These are phyloP conservation scores for Cyberlindnera samutprakarnensis DNA, from an alignment of 805 yeast species.

Conservation along the genomic window DNA sequence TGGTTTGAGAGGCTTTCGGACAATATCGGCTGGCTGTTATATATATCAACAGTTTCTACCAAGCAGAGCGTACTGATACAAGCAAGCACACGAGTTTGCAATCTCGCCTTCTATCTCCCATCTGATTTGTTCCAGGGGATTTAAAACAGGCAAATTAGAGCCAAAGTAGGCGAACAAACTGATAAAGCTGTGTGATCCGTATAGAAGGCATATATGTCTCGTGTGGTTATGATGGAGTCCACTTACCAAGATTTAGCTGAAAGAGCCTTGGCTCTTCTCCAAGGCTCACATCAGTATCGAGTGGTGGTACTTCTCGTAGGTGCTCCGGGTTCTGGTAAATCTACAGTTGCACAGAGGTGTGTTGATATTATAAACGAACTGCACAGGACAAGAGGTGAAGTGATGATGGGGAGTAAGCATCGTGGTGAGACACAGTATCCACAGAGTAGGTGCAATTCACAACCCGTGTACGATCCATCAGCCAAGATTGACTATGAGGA, in stretches of 20 bases:
- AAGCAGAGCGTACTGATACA: too few relatives aligned
- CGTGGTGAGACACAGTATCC: neutral
- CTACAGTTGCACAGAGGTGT: slow-evolving; percentile 51
- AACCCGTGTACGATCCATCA: slow-evolving; percentile 7
- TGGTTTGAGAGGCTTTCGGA: too few relatives aligned
- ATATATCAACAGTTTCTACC: too few relatives aligned
- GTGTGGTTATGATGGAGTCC: slow-evolving; percentile 21
- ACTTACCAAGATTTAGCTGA: slow-evolving; percentile 25
- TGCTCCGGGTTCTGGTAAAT: slow-evolving; percentile 81
- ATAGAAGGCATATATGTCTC: slow-evolving; percentile 4
- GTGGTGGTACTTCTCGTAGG: slow-evolving; percentile 60
- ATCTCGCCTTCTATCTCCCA: too few relatives aligned
- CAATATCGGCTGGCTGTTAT: too few relatives aligned
- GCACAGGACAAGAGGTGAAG: slow-evolving; percentile 14
- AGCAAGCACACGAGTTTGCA: too few relatives aligned
- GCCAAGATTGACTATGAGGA: slow-evolving; percentile 12
- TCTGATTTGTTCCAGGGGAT: too few relatives aligned
- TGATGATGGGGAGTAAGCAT: slow-evolving; percentile 2
- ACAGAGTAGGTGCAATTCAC: slow-evolving; percentile 2
- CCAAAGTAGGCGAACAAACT: too few relatives aligned
- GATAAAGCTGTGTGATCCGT: too few relatives aligned
- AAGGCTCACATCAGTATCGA: slow-evolving; percentile 30
- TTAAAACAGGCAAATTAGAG: too few relatives aligned
- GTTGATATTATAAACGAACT: slow-evolving; percentile 31
- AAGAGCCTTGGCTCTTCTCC: slow-evolving; percentile 23